A percentile compares a stretch with the other conserved stretches of the same genome.
phyloP scores from a whole-genome alignment of 2,329 filamentous ascomycete species.

The Calonectria honghensis region DNA sequence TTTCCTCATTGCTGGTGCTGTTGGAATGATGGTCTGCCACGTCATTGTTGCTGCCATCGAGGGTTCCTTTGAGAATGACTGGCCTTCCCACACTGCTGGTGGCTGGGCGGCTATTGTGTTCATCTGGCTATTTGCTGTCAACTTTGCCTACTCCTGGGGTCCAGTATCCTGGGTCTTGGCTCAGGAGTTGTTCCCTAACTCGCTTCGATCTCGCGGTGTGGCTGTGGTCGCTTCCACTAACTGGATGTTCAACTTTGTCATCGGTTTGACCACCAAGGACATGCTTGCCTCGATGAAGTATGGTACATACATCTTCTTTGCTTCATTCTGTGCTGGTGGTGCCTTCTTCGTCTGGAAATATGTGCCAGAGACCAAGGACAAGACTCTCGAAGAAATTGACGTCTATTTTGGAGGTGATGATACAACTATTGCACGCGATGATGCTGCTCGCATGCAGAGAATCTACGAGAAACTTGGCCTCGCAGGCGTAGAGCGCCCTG shows the following conservation, averaged over 20 bases:
- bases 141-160: slow-evolving; percentile 26
- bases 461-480: slow-evolving; percentile 12
- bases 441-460: slow-evolving; percentile 20
- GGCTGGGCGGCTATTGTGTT: slow-evolving; percentile 22
- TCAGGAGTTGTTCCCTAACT: slow-evolving; percentile 15
- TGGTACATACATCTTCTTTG: slow-evolving; percentile 25
- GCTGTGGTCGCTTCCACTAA: slow-evolving; percentile 19
- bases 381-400: slow-evolving; percentile 21
- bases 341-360: slow-evolving; percentile 16
- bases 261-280: slow-evolving; percentile 14
- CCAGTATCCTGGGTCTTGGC: slow-evolving; percentile 19
- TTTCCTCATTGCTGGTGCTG: slow-evolving; percentile 11
- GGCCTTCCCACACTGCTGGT: slow-evolving; percentile 7
- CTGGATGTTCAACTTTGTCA: slow-evolving; percentile 28
- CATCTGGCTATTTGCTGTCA: slow-evolving; percentile 21
- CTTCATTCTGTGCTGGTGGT: background rate
- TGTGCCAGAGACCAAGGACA: slow-evolving; percentile 21
- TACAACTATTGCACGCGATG: slow-evolving; percentile 15
- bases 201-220: slow-evolving; percentile 17
- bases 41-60: slow-evolving; percentile 8
- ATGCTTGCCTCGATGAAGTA: slow-evolving; percentile 18
- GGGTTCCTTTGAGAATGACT: slow-evolving; percentile 7
- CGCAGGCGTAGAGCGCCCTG: slow-evolving; percentile 5
- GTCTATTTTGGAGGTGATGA: slow-evolving; percentile 20
- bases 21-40: slow-evolving; percentile 21